A percentile compares a stretch with the other conserved stretches of the same genome.
Evolutionary conservation across 2,329 filamentous ascomycete species (phyloP).

Genomic region (Fusarium marasasianum): DNA sequence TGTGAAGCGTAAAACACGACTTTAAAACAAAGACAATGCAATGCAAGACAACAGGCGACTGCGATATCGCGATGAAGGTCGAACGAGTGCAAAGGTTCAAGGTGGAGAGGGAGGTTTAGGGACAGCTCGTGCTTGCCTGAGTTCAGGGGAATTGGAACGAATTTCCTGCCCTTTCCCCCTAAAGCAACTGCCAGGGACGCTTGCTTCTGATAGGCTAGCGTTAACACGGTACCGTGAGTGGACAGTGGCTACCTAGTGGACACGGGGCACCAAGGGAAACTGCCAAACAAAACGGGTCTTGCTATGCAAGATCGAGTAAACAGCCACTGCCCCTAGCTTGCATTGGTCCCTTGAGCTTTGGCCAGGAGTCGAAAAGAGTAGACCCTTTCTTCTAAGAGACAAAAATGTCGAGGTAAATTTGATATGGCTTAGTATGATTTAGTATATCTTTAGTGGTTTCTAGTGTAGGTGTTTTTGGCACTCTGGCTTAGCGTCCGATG

Average conservation of each 20-base stretch:
- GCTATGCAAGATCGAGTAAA: slow-evolving; percentile 27
- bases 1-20: slow-evolving; percentile 22
- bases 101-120: slow-evolving; percentile 40
- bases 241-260: slow-evolving; percentile 40
- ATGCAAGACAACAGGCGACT: slow-evolving; percentile 31
- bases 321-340: slow-evolving; percentile 11
- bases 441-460: neutral
- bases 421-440: rapidly evolving
- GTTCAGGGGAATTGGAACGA: slow-evolving; percentile 47
- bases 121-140: slow-evolving; percentile 45
- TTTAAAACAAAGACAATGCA: slow-evolving; percentile 34
- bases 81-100: slow-evolving; percentile 40
- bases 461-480: neutral
- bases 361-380: neutral
- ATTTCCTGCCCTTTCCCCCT: slow-evolving; percentile 47
- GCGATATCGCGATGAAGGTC: slow-evolving; percentile 42
- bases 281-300: slow-evolving; percentile 36
- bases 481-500: neutral
- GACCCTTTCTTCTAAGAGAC: neutral
- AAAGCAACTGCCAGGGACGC: slow-evolving; percentile 40
- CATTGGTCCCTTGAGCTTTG: slow-evolving; percentile 34
- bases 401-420: neutral
- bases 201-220: slow-evolving; percentile 45
- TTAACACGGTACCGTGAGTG: slow-evolving; percentile 40
- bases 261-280: slow-evolving; percentile 42